phyloP scores from a whole-genome alignment of 805 yeast genomes.

The Candida gorgasii region DNA sequence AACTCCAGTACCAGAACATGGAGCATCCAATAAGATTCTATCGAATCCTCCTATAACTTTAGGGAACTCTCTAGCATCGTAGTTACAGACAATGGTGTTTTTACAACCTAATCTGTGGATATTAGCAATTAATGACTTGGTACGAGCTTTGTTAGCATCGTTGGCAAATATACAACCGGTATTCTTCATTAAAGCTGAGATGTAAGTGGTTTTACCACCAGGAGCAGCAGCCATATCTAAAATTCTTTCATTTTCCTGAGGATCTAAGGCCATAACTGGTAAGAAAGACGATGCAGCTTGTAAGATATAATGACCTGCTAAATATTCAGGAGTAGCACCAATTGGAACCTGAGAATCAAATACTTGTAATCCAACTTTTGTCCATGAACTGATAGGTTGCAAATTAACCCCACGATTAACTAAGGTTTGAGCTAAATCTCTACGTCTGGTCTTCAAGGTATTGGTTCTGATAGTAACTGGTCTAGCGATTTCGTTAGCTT shows the following conservation, averaged over 20 bases:
- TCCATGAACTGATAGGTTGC: slow-evolving; percentile 97
- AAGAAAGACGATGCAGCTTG: slow-evolving; percentile 98
- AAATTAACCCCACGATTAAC: slow-evolving; percentile 96
- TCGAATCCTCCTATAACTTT: slow-evolving; percentile 98
- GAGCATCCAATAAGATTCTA: slow-evolving; percentile 93
- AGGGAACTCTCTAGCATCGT: slow-evolving; percentile 98
- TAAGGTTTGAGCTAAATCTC: slow-evolving; percentile 92
- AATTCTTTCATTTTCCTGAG: slow-evolving; percentile 95
- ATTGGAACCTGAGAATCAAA: slow-evolving; percentile 99
- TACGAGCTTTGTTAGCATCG: slow-evolving; percentile 94
- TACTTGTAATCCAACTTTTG: slow-evolving; percentile 95
- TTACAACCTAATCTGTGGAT: slow-evolving; percentile 96
- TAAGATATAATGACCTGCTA: slow-evolving; percentile 95
- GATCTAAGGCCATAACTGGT: slow-evolving; percentile 96
- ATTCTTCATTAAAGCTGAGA: slow-evolving; percentile 95
- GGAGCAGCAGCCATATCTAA: slow-evolving; percentile 99
- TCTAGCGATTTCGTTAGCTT: slow-evolving; percentile 95
- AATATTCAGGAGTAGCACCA: slow-evolving; percentile 98
- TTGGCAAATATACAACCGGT: slow-evolving; percentile 97
- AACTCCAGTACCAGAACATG: slow-evolving; percentile 99
- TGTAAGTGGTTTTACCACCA: slow-evolving; percentile 96
- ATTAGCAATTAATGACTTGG: slow-evolving; percentile 94
- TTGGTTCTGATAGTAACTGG: slow-evolving; percentile 98
- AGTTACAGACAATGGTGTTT: slow-evolving; percentile 93
- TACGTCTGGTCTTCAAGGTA: slow-evolving; percentile 89